Conservation (phyloP, 805 yeast species). For the Cyberlindnera mycetangii region DNA sequence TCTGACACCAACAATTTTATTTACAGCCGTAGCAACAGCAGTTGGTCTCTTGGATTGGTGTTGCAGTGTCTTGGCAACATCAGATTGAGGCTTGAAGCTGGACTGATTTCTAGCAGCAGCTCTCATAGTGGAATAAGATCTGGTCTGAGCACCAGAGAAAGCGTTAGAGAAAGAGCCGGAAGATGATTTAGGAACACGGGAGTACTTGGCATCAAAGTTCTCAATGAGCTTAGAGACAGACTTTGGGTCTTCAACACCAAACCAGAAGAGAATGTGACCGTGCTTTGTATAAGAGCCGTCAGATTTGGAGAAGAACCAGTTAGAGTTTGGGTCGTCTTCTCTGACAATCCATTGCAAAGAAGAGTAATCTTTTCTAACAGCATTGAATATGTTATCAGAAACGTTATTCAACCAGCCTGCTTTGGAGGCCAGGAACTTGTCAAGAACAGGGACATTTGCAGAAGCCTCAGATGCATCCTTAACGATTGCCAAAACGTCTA, state of each 20-base stretch:
- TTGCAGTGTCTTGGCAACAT: conserved; percentile 2
- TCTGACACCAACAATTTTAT: conserved; percentile 28
- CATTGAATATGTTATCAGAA: conserved; percentile 87
- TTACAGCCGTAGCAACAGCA: conserved; percentile 21
- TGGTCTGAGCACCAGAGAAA: conserved; percentile 36
- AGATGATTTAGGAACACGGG: conserved; percentile 33
- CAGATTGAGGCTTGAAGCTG: conserved; percentile 1
- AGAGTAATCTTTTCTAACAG: conserved; percentile 70
- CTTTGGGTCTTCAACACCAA: conserved; percentile 68
- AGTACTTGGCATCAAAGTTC: conserved; percentile 40
- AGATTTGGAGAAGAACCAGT: conserved; percentile 90
- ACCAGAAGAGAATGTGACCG: conserved; percentile 93
- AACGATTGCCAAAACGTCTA: conserved; percentile 90
- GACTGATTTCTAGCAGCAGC: conserved; percentile 15
- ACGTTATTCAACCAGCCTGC: conserved; percentile 98
- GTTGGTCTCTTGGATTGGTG: conserved; percentile 26
- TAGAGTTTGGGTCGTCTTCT: conserved; percentile 85
- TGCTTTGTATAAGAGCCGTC: conserved; percentile 91
- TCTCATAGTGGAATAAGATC: conserved; percentile 48
- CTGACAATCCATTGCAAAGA: conserved; percentile 83
- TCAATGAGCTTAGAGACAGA: conserved; percentile 63
- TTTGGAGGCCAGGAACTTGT: conserved; percentile 82
- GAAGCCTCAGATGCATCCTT: conserved; percentile 39
- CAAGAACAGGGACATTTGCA: conserved; percentile 60
- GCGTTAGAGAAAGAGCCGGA: conserved; percentile 37